Base-by-base conservation (phyloP, 306 rosid genomes). In the Carpinus fangiana region DNA sequence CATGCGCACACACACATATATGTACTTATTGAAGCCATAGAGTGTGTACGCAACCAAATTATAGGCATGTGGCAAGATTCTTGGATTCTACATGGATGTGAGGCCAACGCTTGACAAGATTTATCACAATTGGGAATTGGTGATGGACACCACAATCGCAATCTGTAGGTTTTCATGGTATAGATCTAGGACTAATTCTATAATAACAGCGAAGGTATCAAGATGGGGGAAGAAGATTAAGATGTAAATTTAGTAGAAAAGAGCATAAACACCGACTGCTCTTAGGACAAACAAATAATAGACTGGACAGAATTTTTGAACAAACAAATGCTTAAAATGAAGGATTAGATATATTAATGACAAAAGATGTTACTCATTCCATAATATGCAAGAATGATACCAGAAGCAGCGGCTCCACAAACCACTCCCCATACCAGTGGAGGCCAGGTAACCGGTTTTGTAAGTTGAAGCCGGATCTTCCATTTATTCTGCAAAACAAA, bases 331-430 rank as follows among this genome's bases (percentile, higher is more conserved):
- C 17, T 73, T 14, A 43, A 56, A 56, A 34, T 2, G 41, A 47
- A 65, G 52, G 66, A 53, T 16, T 28, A 76, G 77, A 77, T 11
- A 47, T 31, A 13, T 59, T 66, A 13, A 71, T 47, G 59, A 57
- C 20, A 36, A 64, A 66, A 50, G 16, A 78, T 71, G 68, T 46
- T 46, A 45, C 54, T 21, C 46, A 79, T 50, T 70, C 67, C 61
- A 53, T 52, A 67, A 47, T 28, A 54, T 26, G 67, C 28, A 78
- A 73, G 56, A 21, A 70, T 73, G 64, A 45, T 88, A 95, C 99
- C 99, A 64, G 99, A 95, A 75, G 99, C 98, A 80, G 99, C 99
- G 80, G 99, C 99, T 67, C 99, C 99, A 73, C 99, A 95, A 61
- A 91, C 91, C 76, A 95, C 94, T 55, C 99, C 99, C 99, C 99